Evolutionary conservation across 306 rosid species (phyloP).

Genomic region (Mimosa pudica): DNA sequence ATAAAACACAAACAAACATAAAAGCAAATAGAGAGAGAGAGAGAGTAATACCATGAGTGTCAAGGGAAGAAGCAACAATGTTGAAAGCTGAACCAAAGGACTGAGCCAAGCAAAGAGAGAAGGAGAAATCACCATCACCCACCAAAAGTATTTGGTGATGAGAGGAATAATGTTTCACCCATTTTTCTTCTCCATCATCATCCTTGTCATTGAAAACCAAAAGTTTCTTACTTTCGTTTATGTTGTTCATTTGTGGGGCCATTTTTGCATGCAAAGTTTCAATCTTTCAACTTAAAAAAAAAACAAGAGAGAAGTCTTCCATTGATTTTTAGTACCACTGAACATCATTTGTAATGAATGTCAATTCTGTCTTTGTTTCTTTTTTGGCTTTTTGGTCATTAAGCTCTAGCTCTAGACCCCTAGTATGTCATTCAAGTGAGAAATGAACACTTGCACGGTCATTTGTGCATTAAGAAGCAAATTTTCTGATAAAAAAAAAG

Average conservation of each 20-base stretch:
- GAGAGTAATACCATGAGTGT: slow-evolving; percentile 26
- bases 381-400: background rate
- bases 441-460: no score
- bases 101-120: slow-evolving; percentile 46
- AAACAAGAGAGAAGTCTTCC: background rate
- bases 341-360: no score
- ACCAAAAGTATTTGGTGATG: slow-evolving; percentile 56
- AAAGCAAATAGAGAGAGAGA: background rate
- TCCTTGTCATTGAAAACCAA: background rate
- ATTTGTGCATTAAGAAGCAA: no score
- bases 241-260: background rate
- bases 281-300: background rate
- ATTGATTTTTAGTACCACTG: background rate
- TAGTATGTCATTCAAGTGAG: no score
- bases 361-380: no score
- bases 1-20: background rate
- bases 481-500: no score
- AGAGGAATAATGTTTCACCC: slow-evolving; percentile 45
- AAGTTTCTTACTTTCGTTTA: background rate
- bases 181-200: slow-evolving; percentile 32
- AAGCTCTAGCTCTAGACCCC: no score
- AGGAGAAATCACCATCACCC: slow-evolving; percentile 72
- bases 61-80: slow-evolving; percentile 52
- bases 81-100: slow-evolving; percentile 51
- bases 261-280: background rate